Conservation (phyloP, 129 eudicot genomes). For the Deinandra increscens region DNA sequence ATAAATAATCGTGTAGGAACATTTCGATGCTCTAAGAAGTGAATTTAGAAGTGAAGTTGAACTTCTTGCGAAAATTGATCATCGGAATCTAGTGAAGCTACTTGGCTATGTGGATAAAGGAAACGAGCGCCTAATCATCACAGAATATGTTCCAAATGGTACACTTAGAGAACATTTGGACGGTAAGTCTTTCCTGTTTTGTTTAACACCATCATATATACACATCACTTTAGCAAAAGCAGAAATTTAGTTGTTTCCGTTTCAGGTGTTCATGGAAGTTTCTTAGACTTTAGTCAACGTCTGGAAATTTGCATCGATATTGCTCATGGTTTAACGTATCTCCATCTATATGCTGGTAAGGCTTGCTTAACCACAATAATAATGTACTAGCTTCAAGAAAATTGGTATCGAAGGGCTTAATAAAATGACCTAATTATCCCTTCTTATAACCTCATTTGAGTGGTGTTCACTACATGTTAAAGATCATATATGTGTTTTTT, state of each 20-base stretch:
- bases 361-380: constrained; percentile 10
- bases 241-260: constrained; percentile 27
- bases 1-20: constrained; percentile 53
- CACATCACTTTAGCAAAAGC: background rate
- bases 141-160: constrained; percentile 93
- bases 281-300: constrained; percentile 83
- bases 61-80: constrained; percentile 89
- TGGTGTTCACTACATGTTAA: background rate
- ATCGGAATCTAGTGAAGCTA: constrained; percentile 78
- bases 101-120: constrained; percentile 89
- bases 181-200: constrained; percentile 46
- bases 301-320: constrained; percentile 86
- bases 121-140: constrained; percentile 81
- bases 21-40: constrained; percentile 58
- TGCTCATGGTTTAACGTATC: constrained; percentile 90
- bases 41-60: constrained; percentile 91
- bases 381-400: background rate
- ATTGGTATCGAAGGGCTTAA: background rate
- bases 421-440: background rate
- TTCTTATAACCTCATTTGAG: background rate
- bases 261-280: constrained; percentile 65
- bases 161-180: constrained; percentile 95
- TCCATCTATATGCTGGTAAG: constrained; percentile 83
- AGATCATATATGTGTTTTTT: background rate
- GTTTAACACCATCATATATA: background rate